These are phyloP conservation scores for Skeletonema potamos DNA, from an alignment of 108 stramenopile species.

Conservation along the genomic window DNA sequence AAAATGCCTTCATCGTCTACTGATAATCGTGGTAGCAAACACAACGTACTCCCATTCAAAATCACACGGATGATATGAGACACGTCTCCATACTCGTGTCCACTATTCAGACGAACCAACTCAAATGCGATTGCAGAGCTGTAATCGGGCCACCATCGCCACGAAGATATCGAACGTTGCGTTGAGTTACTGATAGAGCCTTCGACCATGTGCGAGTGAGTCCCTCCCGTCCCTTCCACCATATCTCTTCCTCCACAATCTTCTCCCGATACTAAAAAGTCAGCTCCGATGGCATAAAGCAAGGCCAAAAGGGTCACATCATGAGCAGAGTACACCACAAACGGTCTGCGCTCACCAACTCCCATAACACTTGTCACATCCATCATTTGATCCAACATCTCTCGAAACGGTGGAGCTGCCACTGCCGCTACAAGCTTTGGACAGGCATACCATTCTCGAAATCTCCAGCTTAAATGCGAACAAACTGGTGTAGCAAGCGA, in stretches of 20 bases:
- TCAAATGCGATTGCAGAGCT: conserved; percentile 50
- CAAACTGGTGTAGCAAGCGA: conserved; percentile 54
- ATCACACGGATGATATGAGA: conserved; percentile 29
- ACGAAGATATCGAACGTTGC: conserved; percentile 1
- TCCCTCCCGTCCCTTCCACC: conserved; percentile 13
- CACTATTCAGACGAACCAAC: conserved; percentile 29
- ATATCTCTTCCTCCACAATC: conserved; percentile 40
- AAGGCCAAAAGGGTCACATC: conserved; percentile 75
- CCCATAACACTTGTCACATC: conserved; percentile 16
- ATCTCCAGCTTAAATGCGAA: conserved; percentile 71
- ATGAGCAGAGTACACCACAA: conserved; percentile 73
- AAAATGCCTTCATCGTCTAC: conserved; percentile 35
- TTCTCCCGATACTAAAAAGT: conserved; percentile 54
- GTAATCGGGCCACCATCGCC: conserved; percentile 54
- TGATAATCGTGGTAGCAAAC: conserved; percentile 38
- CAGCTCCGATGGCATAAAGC: conserved; percentile 72
- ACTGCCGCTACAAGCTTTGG: conserved; percentile 59
- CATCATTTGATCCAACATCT: conserved; percentile 45
- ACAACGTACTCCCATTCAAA: conserved; percentile 42
- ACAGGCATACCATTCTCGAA: conserved; percentile 75
- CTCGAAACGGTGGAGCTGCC: conserved; percentile 62
- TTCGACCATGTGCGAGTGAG: conserved; percentile 9
- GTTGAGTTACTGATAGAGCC: conserved; percentile 4
- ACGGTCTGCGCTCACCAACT: conserved; percentile 42
- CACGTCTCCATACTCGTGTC: conserved; percentile 6